Evolutionary conservation across 163 green algal genomes (phyloP), one percentile per base, ranked within the genome.

Genomic region (Scenedesmus sp.): DNA sequence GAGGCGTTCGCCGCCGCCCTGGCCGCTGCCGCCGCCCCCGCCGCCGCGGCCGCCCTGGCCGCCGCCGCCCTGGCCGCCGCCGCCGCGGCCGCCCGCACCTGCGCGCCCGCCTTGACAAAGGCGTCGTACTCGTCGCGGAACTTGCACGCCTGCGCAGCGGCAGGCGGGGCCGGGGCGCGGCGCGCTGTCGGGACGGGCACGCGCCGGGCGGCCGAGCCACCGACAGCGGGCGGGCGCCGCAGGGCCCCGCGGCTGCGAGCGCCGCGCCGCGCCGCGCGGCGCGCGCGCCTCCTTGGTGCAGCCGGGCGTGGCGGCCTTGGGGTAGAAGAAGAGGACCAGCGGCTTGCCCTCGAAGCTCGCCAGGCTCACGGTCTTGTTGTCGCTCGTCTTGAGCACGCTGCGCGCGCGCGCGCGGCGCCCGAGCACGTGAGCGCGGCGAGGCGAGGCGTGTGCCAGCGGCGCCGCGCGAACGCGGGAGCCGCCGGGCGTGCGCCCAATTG

Each of bases 81-180:
- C 39, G 10, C 7, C 39, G 7, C 39, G 39, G 7, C 7, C 39
- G 7, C 7, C 51, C 20, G 11, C n/a, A 60, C 22, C 47, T 64
- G 45, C 24, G 87, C 89, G 28, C 90, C 90, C 0, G 79, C 73
- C 10, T 84, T 62, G 7, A 65, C 64, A 76, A 94, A 93, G n/a
- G 70, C 67, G 13, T 57, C 28, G 65, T 88, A 94, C 65, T 87
- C 81, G 63, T 94, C 90, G 18, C 90, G 74, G 87, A 94, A 94
- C 70, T 83, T 84, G 84, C 90, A 94, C 7, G 84, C 90, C 89
- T 94, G 69, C 47, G 33, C 3, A 63, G 36, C 5, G n/a, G 39
- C 39, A 60, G 22, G 51, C 51, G n/a, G 51, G 9, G n/a, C 9
- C 51, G 18, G 6, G 51, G 22, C 20, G n/a, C n/a, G n/a, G n/a